These are phyloP conservation scores for Lodderomyces orthopsilosis DNA, from an alignment of 1,139 yeast genomes.

Conservation along the genomic window DNA sequence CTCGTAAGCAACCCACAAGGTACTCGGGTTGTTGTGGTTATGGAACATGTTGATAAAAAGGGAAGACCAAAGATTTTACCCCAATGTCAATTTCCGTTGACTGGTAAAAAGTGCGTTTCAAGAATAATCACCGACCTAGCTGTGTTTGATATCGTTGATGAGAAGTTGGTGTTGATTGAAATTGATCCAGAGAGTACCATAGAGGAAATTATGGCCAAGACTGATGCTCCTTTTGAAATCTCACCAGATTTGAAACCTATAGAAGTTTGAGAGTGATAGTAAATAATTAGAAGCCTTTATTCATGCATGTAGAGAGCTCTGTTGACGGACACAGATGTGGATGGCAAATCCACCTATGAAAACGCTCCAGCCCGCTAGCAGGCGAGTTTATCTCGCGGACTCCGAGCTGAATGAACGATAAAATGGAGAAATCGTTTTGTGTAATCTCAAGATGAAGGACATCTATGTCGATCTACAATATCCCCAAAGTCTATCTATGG, in stretches of 20 bases:
- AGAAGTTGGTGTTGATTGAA: constrained; percentile 38
- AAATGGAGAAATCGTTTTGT: too few relatives aligned
- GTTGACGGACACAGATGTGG: too few relatives aligned
- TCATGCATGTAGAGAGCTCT: not conserved
- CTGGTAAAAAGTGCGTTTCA: constrained; percentile 45
- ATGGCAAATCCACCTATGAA: too few relatives aligned
- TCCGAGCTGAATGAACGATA: too few relatives aligned
- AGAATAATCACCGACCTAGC: constrained; percentile 49
- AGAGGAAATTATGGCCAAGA: constrained; percentile 37
- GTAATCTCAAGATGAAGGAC: too few relatives aligned
- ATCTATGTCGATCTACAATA: too few relatives aligned
- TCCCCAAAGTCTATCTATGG: too few relatives aligned
- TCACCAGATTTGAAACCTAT: constrained; percentile 25
- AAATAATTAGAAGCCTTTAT: too few relatives aligned
- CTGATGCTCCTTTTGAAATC: constrained; percentile 40
- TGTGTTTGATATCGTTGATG: constrained; percentile 43
- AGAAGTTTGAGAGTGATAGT: constrained; percentile 11
- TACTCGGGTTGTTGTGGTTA: constrained; percentile 47
- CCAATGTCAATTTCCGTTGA: constrained; percentile 43
- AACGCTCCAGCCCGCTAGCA: too few relatives aligned
- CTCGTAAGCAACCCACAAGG: constrained; percentile 45
- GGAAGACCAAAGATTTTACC: constrained; percentile 47
- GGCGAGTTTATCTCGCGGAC: too few relatives aligned
- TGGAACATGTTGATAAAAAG: constrained; percentile 48
- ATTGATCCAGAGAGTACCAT: constrained; percentile 35